Base-by-base conservation (phyloP, 176 grass and related monocot genomes). In the Oryza nivara region DNA sequence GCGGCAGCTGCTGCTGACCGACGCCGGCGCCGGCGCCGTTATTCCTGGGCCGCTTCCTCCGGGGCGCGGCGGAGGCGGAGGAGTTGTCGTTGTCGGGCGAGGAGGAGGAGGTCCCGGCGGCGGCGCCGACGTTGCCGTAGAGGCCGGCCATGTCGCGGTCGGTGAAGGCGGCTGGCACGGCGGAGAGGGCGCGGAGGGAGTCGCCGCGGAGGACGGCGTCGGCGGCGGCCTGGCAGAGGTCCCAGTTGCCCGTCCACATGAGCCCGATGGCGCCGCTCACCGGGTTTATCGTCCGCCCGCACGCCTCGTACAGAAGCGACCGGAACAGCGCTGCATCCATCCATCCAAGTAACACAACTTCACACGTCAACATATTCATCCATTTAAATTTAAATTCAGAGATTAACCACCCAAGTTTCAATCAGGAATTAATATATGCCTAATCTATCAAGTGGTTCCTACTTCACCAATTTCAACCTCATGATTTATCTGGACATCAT, bases 231-330 rank as follows among this genome's bases (percentile, higher is more conserved):
- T 95, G 91, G 83, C 93, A 99, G 25, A 96, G 73, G 81, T 96
- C 85, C 96, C 96, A 99, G 75, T 93, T 90, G 36, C 93, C 88
- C 3, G 81, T 87, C 91, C 89, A 94, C 85, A 96, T 92, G 17
- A 98, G 86, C 6, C 94, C 92, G 75, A 92, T 77, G 66, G 82
- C 92, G 34, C 94, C 94, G 81, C 75, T 92, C 75, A 94, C 92
- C 68, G 92, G 94, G 71, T 89, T 94, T 76, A 97, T 97, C 64
- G 92, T 90, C 30, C 94, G 82, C 0, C 94, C 94, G 25, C 92
- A 94, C 7, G 94, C 94, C 76, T 97, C 94, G 82, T 94, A 97
- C 58, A 97, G 85, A 65, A 92, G 68, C 2, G 92, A 97, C 25
- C 77, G 82, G 81, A 97, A 97, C 15, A 97, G 56, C 5, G 87